These are phyloP conservation scores for Vitis riparia DNA, from an alignment of 164 flowering plant genomes.

Conservation along the genomic window DNA sequence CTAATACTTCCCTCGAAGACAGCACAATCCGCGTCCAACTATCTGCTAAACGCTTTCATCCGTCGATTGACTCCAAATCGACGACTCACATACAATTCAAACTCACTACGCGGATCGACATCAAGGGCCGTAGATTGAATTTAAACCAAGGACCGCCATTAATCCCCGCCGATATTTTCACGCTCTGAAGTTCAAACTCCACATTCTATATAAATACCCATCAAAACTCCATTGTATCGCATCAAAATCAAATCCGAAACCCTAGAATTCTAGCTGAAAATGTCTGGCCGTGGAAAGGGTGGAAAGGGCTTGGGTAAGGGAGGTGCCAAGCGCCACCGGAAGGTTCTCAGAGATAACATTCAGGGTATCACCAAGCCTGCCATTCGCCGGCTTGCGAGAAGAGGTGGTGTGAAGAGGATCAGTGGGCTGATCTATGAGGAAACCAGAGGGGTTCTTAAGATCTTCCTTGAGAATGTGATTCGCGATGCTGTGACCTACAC, in stretches of 20 bases:
- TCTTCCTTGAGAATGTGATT: constrained; percentile 52
- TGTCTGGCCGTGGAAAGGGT: constrained; percentile 61
- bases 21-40: background rate
- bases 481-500: constrained; percentile 55
- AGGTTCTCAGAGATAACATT: constrained; percentile 52
- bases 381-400: constrained; percentile 44
- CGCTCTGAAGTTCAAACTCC: background rate
- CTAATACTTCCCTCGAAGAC: background rate
- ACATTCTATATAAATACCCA: background rate
- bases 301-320: constrained; percentile 60
- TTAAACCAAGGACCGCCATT: background rate
- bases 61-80: background rate
- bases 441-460: constrained; percentile 52
- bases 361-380: constrained; percentile 56
- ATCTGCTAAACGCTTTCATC: background rate
- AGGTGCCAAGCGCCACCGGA: constrained; percentile 54
- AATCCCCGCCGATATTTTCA: constrained; percentile 1
- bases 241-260: background rate
- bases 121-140: background rate
- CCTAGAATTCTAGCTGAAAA: constrained; percentile 6
- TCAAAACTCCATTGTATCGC: background rate
- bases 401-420: constrained; percentile 64
- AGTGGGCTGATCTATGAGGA: constrained; percentile 56
- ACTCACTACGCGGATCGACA: constrained; percentile 3
- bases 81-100: background rate